Percentiles rank a stretch among this genome's conserved stretches.
Evolutionary conservation across 2,329 filamentous ascomycete genomes (phyloP).

Genomic region (Fusarium sp.): DNA sequence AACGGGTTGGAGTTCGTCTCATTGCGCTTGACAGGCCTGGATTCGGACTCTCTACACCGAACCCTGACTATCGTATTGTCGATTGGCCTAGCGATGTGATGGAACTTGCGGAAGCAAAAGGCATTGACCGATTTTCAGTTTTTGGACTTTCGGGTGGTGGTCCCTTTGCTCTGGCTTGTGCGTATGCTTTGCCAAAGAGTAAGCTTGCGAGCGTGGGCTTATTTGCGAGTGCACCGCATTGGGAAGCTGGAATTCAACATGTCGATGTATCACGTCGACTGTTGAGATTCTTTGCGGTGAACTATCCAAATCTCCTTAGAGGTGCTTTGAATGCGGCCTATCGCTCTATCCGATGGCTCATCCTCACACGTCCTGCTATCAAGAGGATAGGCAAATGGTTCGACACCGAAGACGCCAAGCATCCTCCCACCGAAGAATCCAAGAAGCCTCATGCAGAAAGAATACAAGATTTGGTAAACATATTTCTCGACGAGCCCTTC

Average conservation of each 20-base stretch:
- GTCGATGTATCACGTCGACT: slow-evolving; percentile 44
- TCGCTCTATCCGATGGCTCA: background rate
- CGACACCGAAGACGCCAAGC: background rate
- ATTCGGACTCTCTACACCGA: background rate
- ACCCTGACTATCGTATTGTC: background rate
- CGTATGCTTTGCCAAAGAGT: background rate
- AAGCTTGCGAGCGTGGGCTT: background rate
- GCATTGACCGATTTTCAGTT: background rate
- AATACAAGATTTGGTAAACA: background rate
- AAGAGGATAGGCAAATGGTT: slow-evolving; percentile 29
- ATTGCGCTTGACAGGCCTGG: slow-evolving; percentile 7
- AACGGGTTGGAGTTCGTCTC: background rate
- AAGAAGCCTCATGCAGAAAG: background rate
- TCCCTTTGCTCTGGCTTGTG: slow-evolving; percentile 2
- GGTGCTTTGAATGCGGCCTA: background rate
- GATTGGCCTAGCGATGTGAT: background rate
- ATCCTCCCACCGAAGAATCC: background rate
- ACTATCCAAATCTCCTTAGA: slow-evolving; percentile 13
- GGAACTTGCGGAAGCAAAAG: background rate
- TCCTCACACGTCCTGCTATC: background rate
- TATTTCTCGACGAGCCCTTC: slow-evolving; percentile 43
- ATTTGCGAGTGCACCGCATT: slow-evolving; percentile 2
- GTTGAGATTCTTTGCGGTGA: slow-evolving; percentile 27
- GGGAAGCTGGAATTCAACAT: slow-evolving; percentile 29
- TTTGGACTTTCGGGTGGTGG: slow-evolving; percentile 2